phyloP scores from a whole-genome alignment of 1,284 basidiomycete species.

The Cryptococcus maquisensis region DNA sequence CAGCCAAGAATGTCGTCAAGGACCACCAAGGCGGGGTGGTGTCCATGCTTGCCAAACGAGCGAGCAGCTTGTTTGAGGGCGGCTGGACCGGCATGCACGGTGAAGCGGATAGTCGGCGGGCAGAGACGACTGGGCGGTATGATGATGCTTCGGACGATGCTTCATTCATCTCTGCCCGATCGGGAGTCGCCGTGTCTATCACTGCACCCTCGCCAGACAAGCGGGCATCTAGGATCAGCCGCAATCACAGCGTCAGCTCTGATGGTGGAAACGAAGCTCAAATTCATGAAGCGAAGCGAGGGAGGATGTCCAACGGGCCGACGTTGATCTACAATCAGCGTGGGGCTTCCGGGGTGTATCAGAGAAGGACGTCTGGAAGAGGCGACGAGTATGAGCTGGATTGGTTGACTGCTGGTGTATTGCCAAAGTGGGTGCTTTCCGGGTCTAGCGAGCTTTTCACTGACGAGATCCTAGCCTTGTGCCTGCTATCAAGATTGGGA shows the following conservation, averaged over 20 bases:
- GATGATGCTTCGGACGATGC: conserved; percentile 6
- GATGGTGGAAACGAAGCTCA: conserved; percentile 6
- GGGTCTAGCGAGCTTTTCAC: neutral
- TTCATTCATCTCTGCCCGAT: conserved; percentile 5
- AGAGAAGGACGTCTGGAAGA: neutral
- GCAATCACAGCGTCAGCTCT: neutral
- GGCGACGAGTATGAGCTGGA: conserved; percentile 24
- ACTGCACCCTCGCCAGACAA: conserved; percentile 13
- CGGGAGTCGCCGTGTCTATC: conserved; percentile 9
- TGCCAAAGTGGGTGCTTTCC: conserved; percentile 22
- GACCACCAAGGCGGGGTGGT: conserved; percentile 25
- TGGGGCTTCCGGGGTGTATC: conserved; percentile 1
- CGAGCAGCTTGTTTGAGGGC: conserved; percentile 12
- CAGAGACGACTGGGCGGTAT: conserved; percentile 2
- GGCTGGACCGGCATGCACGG: neutral
- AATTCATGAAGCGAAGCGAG: conserved; percentile 25
- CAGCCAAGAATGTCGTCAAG: conserved; percentile 1
- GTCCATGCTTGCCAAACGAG: conserved; percentile 25
- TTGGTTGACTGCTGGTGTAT: conserved; percentile 27
- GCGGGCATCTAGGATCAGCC: conserved; percentile 1
- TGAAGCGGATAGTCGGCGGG: neutral
- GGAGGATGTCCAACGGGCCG: conserved; percentile 28
- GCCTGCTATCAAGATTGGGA: conserved; percentile 20
- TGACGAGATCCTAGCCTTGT: conserved; percentile 13
- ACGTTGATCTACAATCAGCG: conserved; percentile 16